These are phyloP conservation scores for Calonectria multiphialidica DNA, from an alignment of 2,329 filamentous ascomycete genomes.

Conservation along the genomic window DNA sequence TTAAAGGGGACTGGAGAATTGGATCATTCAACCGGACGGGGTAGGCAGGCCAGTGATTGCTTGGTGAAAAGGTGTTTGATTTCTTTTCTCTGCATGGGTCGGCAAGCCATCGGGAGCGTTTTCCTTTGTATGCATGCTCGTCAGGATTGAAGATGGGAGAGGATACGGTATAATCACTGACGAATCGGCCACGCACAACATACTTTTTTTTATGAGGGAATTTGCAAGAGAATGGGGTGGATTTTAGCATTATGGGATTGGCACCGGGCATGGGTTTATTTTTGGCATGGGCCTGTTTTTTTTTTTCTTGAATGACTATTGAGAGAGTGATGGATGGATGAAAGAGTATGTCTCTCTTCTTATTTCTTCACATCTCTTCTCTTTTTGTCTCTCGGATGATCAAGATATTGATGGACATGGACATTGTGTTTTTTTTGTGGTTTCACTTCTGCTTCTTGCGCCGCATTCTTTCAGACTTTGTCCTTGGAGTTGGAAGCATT, in stretches of 20 bases:
- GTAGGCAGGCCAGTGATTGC: conserved; percentile 37
- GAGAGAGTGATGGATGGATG: conserved; percentile 5
- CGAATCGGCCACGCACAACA: conserved; percentile 22
- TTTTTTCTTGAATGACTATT: conserved; percentile 10
- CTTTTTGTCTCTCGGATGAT: not conserved
- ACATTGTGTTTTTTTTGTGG: not conserved
- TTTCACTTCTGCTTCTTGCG: not conserved
- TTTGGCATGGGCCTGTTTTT: conserved; percentile 1
- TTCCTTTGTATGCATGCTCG: conserved; percentile 34
- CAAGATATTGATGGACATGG: not conserved
- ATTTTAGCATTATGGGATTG: conserved; percentile 16
- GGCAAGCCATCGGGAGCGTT: conserved; percentile 29
- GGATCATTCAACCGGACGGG: conserved; percentile 28
- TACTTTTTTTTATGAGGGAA: conserved; percentile 23
- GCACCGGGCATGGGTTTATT: not conserved
- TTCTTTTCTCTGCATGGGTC: conserved; percentile 36
- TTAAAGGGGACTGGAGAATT: conserved; percentile 17
- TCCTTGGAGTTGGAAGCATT: conserved; percentile 1
- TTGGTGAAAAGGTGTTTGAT: conserved; percentile 34
- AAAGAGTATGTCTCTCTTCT: not conserved
- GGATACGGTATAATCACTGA: conserved; percentile 6
- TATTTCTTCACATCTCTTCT: not conserved
- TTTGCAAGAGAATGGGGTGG: conserved; percentile 25
- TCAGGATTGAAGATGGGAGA: conserved; percentile 5
- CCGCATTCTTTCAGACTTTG: conserved; percentile 6